Evolutionary conservation across 257 asterid genomes (phyloP).

Genomic region (Solanum ossicruentum): DNA sequence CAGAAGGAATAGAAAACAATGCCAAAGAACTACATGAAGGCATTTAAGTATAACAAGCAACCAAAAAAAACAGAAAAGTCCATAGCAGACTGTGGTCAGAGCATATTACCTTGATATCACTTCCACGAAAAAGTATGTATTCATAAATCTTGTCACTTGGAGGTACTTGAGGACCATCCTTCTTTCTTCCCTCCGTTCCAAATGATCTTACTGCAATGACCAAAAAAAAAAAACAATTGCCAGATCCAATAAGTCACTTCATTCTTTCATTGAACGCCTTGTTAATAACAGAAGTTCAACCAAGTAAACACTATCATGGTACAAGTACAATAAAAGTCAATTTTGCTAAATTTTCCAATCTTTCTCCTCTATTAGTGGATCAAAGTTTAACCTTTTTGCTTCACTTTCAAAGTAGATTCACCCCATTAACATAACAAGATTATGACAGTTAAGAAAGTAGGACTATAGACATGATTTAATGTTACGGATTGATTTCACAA

Average conservation of each 20-base stretch:
- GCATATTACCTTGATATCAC: constrained; percentile 71
- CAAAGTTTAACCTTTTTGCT: background rate
- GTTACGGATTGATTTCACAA: background rate
- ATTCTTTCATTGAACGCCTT: background rate
- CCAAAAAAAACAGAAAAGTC: background rate
- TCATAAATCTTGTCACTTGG: constrained; percentile 85
- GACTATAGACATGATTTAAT: background rate
- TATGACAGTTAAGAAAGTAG: background rate
- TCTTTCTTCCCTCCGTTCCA: constrained; percentile 94
- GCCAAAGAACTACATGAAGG: background rate
- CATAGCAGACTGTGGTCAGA: background rate
- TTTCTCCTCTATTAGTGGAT: background rate
- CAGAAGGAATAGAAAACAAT: background rate
- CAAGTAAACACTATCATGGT: background rate
- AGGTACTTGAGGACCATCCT: constrained; percentile 87
- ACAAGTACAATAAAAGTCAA: background rate
- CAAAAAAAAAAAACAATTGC: background rate
- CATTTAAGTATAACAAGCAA: background rate
- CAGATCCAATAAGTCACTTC: background rate
- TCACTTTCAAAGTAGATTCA: background rate
- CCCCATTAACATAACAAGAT: background rate
- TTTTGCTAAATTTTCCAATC: background rate
- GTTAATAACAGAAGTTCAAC: background rate
- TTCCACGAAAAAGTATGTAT: constrained; percentile 86
- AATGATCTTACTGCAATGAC: constrained; percentile 70